Evolutionary conservation across 495 filamentous ascomycete species (phyloP).

Genomic region (Filosporella fistucella): DNA sequence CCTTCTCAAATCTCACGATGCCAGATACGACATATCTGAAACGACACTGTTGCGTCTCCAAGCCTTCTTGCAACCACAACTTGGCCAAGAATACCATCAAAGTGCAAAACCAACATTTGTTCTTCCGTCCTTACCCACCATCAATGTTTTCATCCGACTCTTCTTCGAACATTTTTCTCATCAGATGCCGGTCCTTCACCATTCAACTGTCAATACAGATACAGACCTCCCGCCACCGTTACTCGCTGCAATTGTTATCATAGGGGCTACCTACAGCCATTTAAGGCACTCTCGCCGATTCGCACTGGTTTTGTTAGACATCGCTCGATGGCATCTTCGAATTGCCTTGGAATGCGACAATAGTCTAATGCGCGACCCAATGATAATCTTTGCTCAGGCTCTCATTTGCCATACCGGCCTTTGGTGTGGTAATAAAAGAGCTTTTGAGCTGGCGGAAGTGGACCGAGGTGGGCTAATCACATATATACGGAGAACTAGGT

Average conservation of each 20-base stretch:
- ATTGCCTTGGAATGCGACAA: constrained; percentile 17
- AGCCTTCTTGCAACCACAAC: constrained; percentile 10
- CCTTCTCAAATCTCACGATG: constrained; percentile 5
- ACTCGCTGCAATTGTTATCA: constrained; percentile 11
- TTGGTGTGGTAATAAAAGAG: constrained; percentile 17
- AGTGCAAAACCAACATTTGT: constrained; percentile 10
- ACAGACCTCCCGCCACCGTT: constrained; percentile 13
- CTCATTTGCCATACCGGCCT: constrained; percentile 16
- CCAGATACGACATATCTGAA: constrained; percentile 12
- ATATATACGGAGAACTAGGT: constrained; percentile 7
- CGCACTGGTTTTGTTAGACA: constrained; percentile 11
- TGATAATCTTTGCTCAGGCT: constrained; percentile 14
- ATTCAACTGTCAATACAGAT: constrained; percentile 13
- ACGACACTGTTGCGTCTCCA: constrained; percentile 1
- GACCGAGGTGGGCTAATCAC: constrained; percentile 10
- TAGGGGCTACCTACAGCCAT: constrained; percentile 12
- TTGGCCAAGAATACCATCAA: constrained; percentile 11
- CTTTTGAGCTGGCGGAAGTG: constrained; percentile 16
- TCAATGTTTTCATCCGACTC: constrained; percentile 14
- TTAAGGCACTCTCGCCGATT: constrained; percentile 13
- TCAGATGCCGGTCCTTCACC: constrained; percentile 17
- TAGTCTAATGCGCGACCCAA: constrained; percentile 13
- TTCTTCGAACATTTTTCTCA: constrained; percentile 15
- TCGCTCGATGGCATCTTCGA: constrained; percentile 13
- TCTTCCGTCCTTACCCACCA: constrained; percentile 5